Evolutionary conservation across 139 green algal species (phyloP).

Genomic region (Zygnema circumcarinatum): DNA sequence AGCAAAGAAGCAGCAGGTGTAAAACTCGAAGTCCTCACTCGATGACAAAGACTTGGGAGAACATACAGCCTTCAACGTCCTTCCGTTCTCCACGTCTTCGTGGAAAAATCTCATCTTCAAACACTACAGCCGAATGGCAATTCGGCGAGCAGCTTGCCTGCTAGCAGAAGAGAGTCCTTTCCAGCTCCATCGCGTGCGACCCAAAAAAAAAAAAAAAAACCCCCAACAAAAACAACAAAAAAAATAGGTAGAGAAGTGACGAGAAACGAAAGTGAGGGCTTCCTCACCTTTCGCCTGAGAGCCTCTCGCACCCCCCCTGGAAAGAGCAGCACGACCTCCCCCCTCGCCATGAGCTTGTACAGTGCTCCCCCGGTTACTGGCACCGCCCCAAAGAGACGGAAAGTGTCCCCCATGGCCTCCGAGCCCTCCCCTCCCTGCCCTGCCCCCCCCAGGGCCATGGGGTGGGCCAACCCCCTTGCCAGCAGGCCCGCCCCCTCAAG

Average conservation of each 20-base stretch:
- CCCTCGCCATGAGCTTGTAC: conserved; percentile 75
- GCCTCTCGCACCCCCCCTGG: conserved; percentile 63
- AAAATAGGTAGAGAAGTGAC: neutral
- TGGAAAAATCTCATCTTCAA: no score
- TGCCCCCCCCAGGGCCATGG: conserved; percentile 61
- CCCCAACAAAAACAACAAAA: no score
- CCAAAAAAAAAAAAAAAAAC: conserved; percentile 16
- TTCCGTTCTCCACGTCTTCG: neutral
- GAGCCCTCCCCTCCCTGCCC: neutral
- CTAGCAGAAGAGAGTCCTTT: no score
- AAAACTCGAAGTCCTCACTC: neutral
- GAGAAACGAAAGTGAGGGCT: neutral
- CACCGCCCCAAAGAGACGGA: conserved; percentile 90
- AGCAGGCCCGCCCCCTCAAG: conserved; percentile 72
- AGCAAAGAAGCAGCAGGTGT: no score
- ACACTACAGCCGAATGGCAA: neutral
- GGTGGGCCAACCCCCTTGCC: conserved; percentile 84
- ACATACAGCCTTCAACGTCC: neutral
- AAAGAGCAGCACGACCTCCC: conserved; percentile 87
- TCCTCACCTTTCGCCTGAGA: conserved; percentile 23
- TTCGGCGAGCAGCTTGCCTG: no score
- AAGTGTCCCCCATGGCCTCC: conserved; percentile 56
- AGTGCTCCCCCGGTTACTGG: conserved; percentile 81
- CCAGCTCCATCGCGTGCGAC: no score
- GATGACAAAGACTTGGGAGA: no score